A percentile compares a stretch with the other conserved stretches of the same genome.
These are phyloP conservation scores for Skeletonema marinoi DNA, from an alignment of 108 stramenopile species.

Conservation along the genomic window DNA sequence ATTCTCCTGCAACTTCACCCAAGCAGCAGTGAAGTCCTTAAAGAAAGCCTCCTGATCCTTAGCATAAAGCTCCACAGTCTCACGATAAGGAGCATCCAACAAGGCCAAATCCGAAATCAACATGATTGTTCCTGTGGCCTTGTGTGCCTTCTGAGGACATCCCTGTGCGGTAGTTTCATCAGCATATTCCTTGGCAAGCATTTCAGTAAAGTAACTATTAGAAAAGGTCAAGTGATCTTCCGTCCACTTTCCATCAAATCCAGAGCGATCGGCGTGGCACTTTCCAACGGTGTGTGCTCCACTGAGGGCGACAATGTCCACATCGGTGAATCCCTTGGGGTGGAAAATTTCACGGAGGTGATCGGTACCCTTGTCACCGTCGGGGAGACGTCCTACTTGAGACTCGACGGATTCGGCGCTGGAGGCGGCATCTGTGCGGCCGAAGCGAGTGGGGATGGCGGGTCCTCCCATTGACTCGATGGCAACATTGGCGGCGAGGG, in stretches of 20 bases:
- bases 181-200: slow-evolving; percentile 46
- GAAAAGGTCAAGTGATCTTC: slow-evolving; percentile 40
- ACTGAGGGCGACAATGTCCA: slow-evolving; percentile 67
- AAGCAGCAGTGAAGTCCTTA: slow-evolving; percentile 30
- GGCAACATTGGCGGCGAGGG: slow-evolving; percentile 72
- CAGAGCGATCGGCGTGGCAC: slow-evolving; percentile 60
- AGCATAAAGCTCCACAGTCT: slow-evolving; percentile 40
- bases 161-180: slow-evolving; percentile 43
- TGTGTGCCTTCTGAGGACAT: slow-evolving; percentile 43
- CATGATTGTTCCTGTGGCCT: slow-evolving; percentile 36
- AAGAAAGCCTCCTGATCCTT: slow-evolving; percentile 43
- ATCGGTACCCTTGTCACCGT: slow-evolving; percentile 55
- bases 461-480: slow-evolving; percentile 66
- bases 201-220: slow-evolving; percentile 58
- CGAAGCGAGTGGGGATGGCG: slow-evolving; percentile 51
- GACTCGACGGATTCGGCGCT: slow-evolving; percentile 20
- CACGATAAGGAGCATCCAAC: slow-evolving; percentile 44
- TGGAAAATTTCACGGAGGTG: slow-evolving; percentile 75
- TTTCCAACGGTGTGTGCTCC: slow-evolving; percentile 74
- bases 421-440: slow-evolving; percentile 47
- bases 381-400: slow-evolving; percentile 54
- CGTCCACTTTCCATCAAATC: slow-evolving; percentile 66
- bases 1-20: slow-evolving; percentile 56
- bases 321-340: slow-evolving; percentile 79
- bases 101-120: slow-evolving; percentile 50